Base-by-base conservation (phyloP, 2,329 filamentous ascomycete genomes). In the Exophiala xenobiotica region DNA sequence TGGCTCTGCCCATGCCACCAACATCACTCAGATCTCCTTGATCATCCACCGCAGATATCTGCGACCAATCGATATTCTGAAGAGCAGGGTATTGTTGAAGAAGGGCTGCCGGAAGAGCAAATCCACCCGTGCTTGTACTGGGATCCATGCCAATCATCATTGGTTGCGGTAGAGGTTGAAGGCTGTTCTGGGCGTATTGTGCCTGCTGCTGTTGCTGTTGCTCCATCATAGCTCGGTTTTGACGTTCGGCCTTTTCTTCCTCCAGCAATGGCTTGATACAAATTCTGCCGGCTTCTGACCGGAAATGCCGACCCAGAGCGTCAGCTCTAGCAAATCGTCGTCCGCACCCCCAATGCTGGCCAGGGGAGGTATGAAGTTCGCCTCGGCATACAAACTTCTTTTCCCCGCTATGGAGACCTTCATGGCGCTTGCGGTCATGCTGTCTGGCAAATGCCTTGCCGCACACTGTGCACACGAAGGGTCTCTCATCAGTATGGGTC, bases 301-400 rank as follows among this genome's bases (percentile, higher is more conserved):
- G 81, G 76, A 99, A 99, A 72, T 96, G 93, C 8, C 91, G 82
- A 2, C 93, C 93, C 1, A 99, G 78, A 4, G 93, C 93, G 74
- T 99, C 93, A 4, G 93, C 93, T 62, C 93, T 88, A 12, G 93
- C 93, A 69, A 99, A 99, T 7, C 91, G 82, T 55, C 93, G 82
- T 3, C 90, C 90, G 62, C 93, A 99, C 16, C 93, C 93, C 93
- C 93, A 99, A 59, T 87, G 83, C 4, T 86, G 86, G 40, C 86
- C 85, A 1, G 83, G 83, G 7, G 51, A 31, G 4, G 58, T 58
- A 61, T 92, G 91, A 43, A 99, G 82, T 52, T 91, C 88, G 46
- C 93, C 93, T 61, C 90, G 90, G 72, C 93, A 99, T 6, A 97
- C 88, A 67, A 97, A 99, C 67, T 96, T 97, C 81, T 97, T 99